These are phyloP conservation scores for Hypoxylon fuscum DNA, from an alignment of 495 filamentous ascomycete genomes.

Conservation along the genomic window DNA sequence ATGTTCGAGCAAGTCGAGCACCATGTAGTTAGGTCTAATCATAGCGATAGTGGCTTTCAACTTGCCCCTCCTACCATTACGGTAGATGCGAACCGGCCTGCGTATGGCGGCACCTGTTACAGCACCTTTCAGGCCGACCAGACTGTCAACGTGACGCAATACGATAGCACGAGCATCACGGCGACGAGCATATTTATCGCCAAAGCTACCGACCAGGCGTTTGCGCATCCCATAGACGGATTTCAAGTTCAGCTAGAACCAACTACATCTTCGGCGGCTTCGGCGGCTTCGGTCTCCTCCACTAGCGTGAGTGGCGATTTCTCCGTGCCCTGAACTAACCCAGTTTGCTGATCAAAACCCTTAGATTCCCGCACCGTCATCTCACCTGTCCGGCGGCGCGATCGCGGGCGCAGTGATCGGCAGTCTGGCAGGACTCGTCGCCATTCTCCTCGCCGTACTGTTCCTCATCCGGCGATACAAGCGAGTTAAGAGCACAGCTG, in stretches of 20 bases:
- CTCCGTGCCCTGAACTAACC: background rate
- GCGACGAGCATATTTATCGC: constrained; percentile 22
- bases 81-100: constrained; percentile 29
- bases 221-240: constrained; percentile 34
- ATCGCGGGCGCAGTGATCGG: constrained; percentile 32
- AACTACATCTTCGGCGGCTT: background rate
- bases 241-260: constrained; percentile 14
- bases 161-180: constrained; percentile 26
- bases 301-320: background rate
- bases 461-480: constrained; percentile 16
- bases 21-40: constrained; percentile 10
- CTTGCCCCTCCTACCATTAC: constrained; percentile 19
- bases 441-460: constrained; percentile 11
- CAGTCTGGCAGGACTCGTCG: background rate
- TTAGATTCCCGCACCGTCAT: background rate
- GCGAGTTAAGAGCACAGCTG: constrained; percentile 1
- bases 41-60: constrained; percentile 24
- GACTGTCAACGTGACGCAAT: constrained; percentile 25
- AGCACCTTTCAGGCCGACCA: constrained; percentile 25
- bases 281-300: no score
- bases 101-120: constrained; percentile 36
- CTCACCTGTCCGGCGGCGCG: constrained; percentile 20
- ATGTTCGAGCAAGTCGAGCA: background rate
- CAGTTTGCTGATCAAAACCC: background rate
- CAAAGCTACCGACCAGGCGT: constrained; percentile 29